Evolutionary conservation across 768 basidiomycete species (phyloP), one percentile per base, ranked within the genome.

Genomic region (Serendipita vermifera): DNA sequence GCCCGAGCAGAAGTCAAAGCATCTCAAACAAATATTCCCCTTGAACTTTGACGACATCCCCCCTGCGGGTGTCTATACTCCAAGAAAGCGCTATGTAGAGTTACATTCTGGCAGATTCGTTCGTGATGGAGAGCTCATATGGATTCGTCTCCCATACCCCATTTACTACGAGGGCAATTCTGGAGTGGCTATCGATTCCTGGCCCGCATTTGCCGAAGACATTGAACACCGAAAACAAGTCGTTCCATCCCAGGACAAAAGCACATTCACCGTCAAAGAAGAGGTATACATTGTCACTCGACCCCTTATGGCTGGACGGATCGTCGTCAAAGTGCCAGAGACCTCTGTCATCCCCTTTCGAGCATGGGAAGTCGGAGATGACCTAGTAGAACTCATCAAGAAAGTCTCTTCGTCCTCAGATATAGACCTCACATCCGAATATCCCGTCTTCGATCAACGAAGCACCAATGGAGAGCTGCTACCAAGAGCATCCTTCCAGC

Each of bases 191-290:
- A 83, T 90, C 59, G 63, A 67, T 24, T 82, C 78, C 62, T 90
- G 87, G 87, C 87, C 87, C 1, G 85, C 77, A 1, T 62, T 87
- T 20, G 75, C 89, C 5, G 75, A 81, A 15, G 77, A 82, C 57
- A 65, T 74, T 14, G 74, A 71, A 56, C 64, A 83, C 54, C 78
- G 75, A 63, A 70, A 73, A 2, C 67, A 71, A 38, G 65, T 77
- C 26, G 60, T 72, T 1, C 71, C 72, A 7, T 64, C 67, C 36
- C 41, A 15, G 39, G 29, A 11, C 2, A 2, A 20, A n/a, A 14
- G n/a, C 7, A 29, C 39, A n/a, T 55, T 40, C 33, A 24, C 17
- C 38, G 32, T 17, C 20, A 55, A 36, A 22, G 54, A 55, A 35
- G 22, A 38, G 29, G 17, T 40, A 7, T 38, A 46, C 33, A n/a